Base-by-base conservation (phyloP, 1,139 yeast species). In the Sugiyamaella pinicola region DNA sequence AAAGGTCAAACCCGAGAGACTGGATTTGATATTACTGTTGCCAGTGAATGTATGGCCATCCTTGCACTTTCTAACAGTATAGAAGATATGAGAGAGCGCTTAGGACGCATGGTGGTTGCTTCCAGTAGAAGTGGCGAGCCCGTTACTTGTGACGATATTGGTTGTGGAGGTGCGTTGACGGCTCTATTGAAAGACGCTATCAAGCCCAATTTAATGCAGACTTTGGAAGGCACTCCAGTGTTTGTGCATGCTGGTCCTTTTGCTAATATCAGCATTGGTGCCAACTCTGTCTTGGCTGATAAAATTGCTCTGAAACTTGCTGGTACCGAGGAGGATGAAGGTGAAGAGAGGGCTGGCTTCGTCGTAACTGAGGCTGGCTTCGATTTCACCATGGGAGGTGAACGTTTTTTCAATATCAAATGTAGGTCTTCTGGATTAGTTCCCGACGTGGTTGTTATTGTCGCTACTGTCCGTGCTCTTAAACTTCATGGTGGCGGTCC, bases 351-450 rank as follows among this genome's bases (percentile, higher is more conserved):
- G 67, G 83, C 85, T 65, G 98, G 98, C 60, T 91, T 85, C 68
- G 97, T 90, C 55, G 90, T 91, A 55, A 91, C 98, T 49, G 98
- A 93, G 73, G 99, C 98, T 34, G 99, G 98, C 56, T 93, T 93
- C 76, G 99, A 93, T 72, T 91, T 93, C 79, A 93, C 98, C 54
- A 93, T 93, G 97, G 99, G 99, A 68, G 98, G 98, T 69, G 99
- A 93, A 75, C 82, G 98, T 70, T 93, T 93, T 75, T 81, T 91
- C 73, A 91, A 93, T 77, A 93, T 93, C 75, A 93, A 93, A 76
- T 90, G 97, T 74, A 84, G 99, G 69, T 81, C 95, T 33, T 84
- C 95, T 19, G 98, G 97, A 3, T 79, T 91, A 57, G 77, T 78
- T 34, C 99, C 99, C 22, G 96, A 93, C 68, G 88, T 87, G 53